Percentiles rank a stretch among this genome's conserved stretches.
Evolutionary conservation across 1,284 basidiomycete species (phyloP).

Genomic region (Spongiforma sp.): DNA sequence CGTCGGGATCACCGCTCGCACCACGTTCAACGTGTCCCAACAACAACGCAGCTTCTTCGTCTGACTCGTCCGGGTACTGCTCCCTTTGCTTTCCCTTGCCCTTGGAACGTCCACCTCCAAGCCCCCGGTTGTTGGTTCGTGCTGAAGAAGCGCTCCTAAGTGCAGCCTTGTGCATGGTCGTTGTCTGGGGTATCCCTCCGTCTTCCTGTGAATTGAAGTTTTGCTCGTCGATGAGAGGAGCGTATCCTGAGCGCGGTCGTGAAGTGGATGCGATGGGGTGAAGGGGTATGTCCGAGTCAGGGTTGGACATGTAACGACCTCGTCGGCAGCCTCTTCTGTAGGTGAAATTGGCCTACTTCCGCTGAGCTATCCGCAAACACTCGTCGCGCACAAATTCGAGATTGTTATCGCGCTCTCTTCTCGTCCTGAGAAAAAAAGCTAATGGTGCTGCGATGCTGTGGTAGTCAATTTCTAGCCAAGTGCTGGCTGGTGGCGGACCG

Average conservation of each 20-base stretch:
- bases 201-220: conserved; percentile 34
- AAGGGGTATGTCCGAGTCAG: conserved; percentile 77
- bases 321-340: too few relatives aligned
- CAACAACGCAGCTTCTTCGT: conserved; percentile 59
- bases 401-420: too few relatives aligned
- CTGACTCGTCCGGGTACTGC: conserved; percentile 62
- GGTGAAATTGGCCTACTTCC: too few relatives aligned
- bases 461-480: too few relatives aligned
- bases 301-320: conserved; percentile 41
- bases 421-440: too few relatives aligned
- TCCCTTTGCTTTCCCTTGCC: conserved; percentile 52
- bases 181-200: conserved; percentile 24
- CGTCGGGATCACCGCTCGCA: conserved; percentile 30
- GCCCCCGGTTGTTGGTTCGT: conserved; percentile 31
- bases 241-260: conserved; percentile 51
- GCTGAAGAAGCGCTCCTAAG: conserved; percentile 43
- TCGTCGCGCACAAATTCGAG: too few relatives aligned
- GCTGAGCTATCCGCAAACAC: too few relatives aligned
- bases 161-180: conserved; percentile 40
- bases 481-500: too few relatives aligned
- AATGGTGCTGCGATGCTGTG: too few relatives aligned
- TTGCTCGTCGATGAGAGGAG: conserved; percentile 46
- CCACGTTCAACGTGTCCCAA: conserved; percentile 42
- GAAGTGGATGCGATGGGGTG: conserved; percentile 57
- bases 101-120: conserved; percentile 29